These are phyloP conservation scores for Elsinoe batatas DNA, from an alignment of 2,329 filamentous ascomycete genomes.

Conservation along the genomic window DNA sequence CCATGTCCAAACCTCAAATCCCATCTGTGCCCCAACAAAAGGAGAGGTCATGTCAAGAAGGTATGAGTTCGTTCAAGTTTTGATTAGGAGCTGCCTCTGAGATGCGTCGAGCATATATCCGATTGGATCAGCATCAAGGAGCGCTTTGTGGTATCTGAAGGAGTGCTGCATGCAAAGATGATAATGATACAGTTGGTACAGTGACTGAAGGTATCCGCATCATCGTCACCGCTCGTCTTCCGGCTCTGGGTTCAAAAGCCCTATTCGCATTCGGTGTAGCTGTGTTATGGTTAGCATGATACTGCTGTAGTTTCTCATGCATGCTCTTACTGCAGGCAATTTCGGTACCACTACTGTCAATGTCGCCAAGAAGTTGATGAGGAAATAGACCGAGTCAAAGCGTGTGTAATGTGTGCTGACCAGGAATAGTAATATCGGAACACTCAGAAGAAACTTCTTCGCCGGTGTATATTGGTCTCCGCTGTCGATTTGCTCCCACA, in stretches of 20 bases:
- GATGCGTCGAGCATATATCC: background rate
- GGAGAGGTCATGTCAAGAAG: too few species aligned
- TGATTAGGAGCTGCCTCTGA: background rate
- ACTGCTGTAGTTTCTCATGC: background rate
- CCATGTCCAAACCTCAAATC: too few species aligned
- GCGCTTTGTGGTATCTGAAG: constrained; percentile 12
- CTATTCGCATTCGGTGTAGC: constrained; percentile 30
- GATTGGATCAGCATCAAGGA: constrained; percentile 3
- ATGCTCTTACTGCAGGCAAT: constrained; percentile 70
- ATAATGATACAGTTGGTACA: constrained; percentile 4
- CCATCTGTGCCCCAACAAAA: too few species aligned
- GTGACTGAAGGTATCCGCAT: background rate
- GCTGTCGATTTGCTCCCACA: constrained; percentile 99
- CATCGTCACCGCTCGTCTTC: constrained; percentile 18
- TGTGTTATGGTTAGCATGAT: constrained; percentile 16
- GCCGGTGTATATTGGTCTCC: constrained; percentile 97
- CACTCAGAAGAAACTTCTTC: constrained; percentile 94
- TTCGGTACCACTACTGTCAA: constrained; percentile 93
- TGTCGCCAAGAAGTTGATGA: constrained; percentile 90
- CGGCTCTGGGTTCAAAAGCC: constrained; percentile 27
- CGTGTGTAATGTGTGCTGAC: constrained; percentile 98
- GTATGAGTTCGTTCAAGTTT: background rate
- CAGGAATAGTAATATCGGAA: constrained; percentile 88
- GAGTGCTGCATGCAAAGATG: constrained; percentile 1
- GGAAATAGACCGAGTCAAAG: constrained; percentile 94